Percentiles rank a stretch among this genome's conserved stretches.
phyloP scores from a whole-genome alignment of 176 grass and related monocot genomes.

The Saccharum officinarum region DNA sequence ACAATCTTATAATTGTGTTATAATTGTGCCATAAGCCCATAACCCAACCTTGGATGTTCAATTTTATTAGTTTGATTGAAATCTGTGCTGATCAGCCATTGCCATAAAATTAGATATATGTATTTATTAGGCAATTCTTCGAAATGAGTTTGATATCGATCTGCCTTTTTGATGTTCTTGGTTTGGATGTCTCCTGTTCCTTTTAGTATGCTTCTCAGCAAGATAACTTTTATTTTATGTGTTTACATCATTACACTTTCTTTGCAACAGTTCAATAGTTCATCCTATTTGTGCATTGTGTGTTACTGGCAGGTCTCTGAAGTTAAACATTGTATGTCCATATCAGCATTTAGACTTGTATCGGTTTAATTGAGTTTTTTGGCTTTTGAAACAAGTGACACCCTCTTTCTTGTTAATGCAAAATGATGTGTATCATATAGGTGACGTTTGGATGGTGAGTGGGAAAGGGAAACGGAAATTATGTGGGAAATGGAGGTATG shows the following conservation, averaged over 20 bases:
- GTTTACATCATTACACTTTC: too few species aligned
- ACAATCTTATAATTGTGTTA: not conserved
- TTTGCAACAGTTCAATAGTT: not conserved
- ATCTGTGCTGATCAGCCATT: not conserved
- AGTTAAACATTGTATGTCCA: not conserved
- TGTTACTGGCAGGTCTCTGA: not conserved
- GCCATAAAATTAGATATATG: not conserved
- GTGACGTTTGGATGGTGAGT: too few species aligned
- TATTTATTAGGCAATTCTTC: not conserved
- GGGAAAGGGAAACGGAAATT: too few species aligned
- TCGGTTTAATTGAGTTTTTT: not conserved
- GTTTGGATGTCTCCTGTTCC: too few species aligned
- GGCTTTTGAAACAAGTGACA: not conserved
- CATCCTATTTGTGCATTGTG: not conserved
- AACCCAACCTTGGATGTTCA: not conserved
- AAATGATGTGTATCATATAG: not conserved
- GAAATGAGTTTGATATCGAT: not conserved
- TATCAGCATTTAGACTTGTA: not conserved
- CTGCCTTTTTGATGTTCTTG: not conserved
- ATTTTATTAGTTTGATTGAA: not conserved
- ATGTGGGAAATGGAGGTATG: too few species aligned
- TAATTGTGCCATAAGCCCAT: not conserved
- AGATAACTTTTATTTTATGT: too few species aligned
- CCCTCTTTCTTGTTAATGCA: not conserved
- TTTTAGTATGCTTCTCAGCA: too few species aligned